Conservation (phyloP, 371 early-diverging fungal species). For the Zopfochytrium polystomum region DNA sequence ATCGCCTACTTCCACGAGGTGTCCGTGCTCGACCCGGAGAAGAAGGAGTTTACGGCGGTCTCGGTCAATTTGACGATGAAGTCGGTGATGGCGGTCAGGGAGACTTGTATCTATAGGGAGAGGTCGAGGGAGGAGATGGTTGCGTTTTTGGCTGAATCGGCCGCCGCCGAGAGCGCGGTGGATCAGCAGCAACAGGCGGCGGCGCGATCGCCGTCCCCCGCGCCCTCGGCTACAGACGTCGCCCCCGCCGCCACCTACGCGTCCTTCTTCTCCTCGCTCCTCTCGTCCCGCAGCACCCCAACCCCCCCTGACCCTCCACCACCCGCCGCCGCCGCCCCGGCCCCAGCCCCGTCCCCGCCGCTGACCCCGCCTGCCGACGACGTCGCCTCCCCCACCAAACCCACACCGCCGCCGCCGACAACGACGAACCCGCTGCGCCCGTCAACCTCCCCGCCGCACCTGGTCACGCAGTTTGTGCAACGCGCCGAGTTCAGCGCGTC, state of each 20-base stretch:
- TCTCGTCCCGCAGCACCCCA: not conserved
- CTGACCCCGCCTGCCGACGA: conserved; percentile 23
- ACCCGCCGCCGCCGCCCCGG: conserved; percentile 2
- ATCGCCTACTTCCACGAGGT: conserved; percentile 83
- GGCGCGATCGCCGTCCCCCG: not conserved
- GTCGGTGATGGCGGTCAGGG: conserved; percentile 77
- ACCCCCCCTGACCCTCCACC: not conserved
- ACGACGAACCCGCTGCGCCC: not conserved
- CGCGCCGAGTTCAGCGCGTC: conserved; percentile 77
- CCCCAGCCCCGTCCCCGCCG: not conserved
- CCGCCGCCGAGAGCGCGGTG: conserved; percentile 22
- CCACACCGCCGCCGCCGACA: not conserved
- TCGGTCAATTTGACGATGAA: conserved; percentile 43
- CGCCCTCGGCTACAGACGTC: not conserved
- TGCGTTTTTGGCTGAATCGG: not conserved
- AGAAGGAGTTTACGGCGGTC: conserved; percentile 65
- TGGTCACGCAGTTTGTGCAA: conserved; percentile 72
- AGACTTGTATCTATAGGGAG: conserved; percentile 74
- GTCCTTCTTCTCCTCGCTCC: not conserved
- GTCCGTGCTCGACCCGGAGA: conserved; percentile 74
- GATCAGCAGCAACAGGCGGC: not conserved
- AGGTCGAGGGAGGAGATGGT: too few relatives aligned
- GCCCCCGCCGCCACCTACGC: not conserved
- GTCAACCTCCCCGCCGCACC: not conserved
- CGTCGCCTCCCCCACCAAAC: not conserved